Evolutionary conservation across 2,329 filamentous ascomycete species (phyloP), one percentile per base, ranked within the genome.

Genomic region (Fusarium sarcochroum): DNA sequence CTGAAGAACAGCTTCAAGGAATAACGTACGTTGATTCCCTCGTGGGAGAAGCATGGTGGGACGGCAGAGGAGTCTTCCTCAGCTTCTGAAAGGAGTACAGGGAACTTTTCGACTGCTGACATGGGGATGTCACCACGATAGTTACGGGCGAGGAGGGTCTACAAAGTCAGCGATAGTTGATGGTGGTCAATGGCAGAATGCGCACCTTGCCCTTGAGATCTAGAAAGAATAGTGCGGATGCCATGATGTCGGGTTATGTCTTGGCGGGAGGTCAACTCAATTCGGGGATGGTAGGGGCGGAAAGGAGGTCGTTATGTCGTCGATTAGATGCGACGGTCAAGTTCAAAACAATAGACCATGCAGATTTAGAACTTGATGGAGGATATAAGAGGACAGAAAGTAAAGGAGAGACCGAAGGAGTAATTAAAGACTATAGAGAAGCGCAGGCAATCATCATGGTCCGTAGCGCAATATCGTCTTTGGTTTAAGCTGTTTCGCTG

Each of bases 61-160:
- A 98, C 96, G 66, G 94, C 94, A 46, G 95, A 98, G 74, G 93
- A 97, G 81, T 99, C 96, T 89, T 99, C 96, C 90, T 99, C 96
- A 75, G 96, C 96, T 84, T 99, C 96, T 81, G 93, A 97, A 55
- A 99, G 90, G 62, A 99, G 91, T 74, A 97, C 85, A 42, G 96
- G 96, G 80, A 99, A 99, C 81, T 97, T 97, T 83, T 99, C 96
- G 76, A 99, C 96, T 35, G 96, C 96, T 60, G 94, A 97, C 96
- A 99, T 98, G 81, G 96, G 96, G 71, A 99, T 97, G 76, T 99
- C 96, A 80, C 96, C 96, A 79, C 96, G 90, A 82, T 99, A 99
- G 85, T 99, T 99, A 78, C 96, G 93, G 81, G 96, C 96, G 77
- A 99, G 88, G 75, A 99, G 94, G 85, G 96, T 98, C 94, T 97